These are phyloP conservation scores for Davidsoniella eucalypti DNA, from an alignment of 2,329 filamentous ascomycete species.

Conservation along the genomic window DNA sequence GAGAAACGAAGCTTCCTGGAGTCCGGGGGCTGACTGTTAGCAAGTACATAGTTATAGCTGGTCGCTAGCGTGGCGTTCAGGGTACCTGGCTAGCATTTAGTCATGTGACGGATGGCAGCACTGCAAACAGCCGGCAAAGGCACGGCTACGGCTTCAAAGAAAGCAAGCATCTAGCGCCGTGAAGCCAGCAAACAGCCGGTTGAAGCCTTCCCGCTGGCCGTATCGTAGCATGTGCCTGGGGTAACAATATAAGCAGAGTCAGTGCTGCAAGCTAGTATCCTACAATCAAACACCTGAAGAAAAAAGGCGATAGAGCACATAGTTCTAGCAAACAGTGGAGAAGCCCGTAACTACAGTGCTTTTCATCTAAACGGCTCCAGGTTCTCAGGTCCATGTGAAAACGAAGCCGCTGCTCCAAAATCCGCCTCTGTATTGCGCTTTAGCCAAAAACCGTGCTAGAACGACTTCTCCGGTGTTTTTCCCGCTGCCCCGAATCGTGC, in stretches of 20 bases:
- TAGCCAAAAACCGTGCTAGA: neutral
- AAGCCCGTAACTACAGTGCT: neutral
- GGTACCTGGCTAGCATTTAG: neutral
- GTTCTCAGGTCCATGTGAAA: neutral
- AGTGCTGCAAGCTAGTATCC: neutral
- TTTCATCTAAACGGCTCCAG: neutral
- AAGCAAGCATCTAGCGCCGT: neutral
- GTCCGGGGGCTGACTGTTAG: conserved; percentile 4
- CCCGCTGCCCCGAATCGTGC: conserved; percentile 2
- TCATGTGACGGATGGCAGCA: conserved; percentile 4
- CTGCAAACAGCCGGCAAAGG: conserved; percentile 1
- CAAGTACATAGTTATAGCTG: neutral
- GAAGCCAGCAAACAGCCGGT: neutral
- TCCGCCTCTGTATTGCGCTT: neutral
- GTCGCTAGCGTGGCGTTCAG: no score
- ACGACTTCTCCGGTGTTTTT: conserved; percentile 2
- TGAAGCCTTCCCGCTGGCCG: no score
- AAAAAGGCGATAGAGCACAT: no score
- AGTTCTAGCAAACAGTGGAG: no score
- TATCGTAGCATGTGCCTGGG: neutral
- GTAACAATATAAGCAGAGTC: neutral
- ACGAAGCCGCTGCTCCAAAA: neutral
- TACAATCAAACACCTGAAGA: neutral
- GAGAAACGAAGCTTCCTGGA: conserved; percentile 7
- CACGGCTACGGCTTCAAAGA: conserved; percentile 3